Base-by-base conservation (phyloP, 139 green algal genomes). In the Chlamydomonas sp. region DNA sequence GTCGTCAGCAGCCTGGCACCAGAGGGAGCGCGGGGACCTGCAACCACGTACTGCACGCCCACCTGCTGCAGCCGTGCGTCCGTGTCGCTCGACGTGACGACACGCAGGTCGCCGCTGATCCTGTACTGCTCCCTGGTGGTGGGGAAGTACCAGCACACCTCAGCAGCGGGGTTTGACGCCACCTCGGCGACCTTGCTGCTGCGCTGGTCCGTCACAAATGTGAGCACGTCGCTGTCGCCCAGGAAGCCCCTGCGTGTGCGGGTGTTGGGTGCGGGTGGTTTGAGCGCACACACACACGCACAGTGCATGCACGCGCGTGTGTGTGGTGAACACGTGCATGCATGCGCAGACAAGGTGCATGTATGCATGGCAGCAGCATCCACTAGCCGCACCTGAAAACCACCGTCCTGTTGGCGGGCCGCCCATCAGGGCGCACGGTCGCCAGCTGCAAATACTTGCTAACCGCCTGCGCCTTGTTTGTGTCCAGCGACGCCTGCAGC, bases 111-210 rank as follows among this genome's bases (percentile, higher is more conserved):
- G 37, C 87, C 88, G 22, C 61, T 60, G 3, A 95, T 35, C 0
- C 89, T 71, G 48, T 86, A 92, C 75, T 93, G 84, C 66, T 92
- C 84, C 2, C 82, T 48, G 1, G 73, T 82, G 24, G 69, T 73
- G 30, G 86, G 75, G 31, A 95, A 87, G 71, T 95, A 95, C 89
- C 89, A 95, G 37, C 75, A 79, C 3, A 87, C 72, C 73, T 94
- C 88, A 0, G 73, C 82, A 33, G 65, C 80, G 1, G 83, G 74
- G 34, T 81, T 83, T 28, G 54, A 6, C 4, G 74, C 64, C 0
- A 91, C 31, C 28, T 95, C 77, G n/a, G 31, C 36, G n/a, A 87
- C 87, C 81, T 88, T 78, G 3, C 65, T 47, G 3, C 47, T 76
- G 3, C 80, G 71, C 13, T 29, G 65, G 71, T 93, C 87, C 22